phyloP scores from a whole-genome alignment of 2,329 filamentous ascomycete genomes.

The Colletotrichum salicis region DNA sequence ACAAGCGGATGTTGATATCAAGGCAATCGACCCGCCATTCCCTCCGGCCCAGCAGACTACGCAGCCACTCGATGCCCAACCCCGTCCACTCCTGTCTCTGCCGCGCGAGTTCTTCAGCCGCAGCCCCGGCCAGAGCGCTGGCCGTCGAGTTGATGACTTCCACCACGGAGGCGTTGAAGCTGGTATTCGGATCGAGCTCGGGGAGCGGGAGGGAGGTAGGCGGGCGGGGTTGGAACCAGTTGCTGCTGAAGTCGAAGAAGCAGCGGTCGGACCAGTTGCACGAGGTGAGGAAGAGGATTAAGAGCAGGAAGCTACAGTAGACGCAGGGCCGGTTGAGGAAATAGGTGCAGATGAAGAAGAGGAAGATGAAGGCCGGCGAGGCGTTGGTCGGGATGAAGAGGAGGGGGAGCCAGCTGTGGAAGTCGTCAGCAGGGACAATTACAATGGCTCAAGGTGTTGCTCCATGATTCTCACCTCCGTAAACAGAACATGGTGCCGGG shows the following conservation, averaged over 20 bases:
- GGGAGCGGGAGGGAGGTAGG: constrained; percentile 46
- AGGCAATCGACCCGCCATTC: constrained; percentile 94
- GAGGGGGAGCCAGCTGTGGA: constrained; percentile 80
- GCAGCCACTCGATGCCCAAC: constrained; percentile 85
- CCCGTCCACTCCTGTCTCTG: constrained; percentile 76
- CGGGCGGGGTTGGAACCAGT: constrained; percentile 91
- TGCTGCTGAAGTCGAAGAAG: constrained; percentile 91
- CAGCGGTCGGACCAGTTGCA: constrained; percentile 90
- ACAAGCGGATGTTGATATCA: constrained; percentile 85
- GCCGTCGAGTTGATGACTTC: constrained; percentile 76
- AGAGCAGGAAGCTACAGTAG: constrained; percentile 95
- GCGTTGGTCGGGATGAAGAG: constrained; percentile 90
- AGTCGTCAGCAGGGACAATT: constrained; percentile 26
- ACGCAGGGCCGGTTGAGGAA: constrained; percentile 96
- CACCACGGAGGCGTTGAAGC: constrained; percentile 60
- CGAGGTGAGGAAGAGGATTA: constrained; percentile 92
- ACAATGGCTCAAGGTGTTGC: neutral
- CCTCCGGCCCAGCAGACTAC: constrained; percentile 80
- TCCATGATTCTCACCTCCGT: constrained; percentile 58
- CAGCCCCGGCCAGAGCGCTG: constrained; percentile 72
- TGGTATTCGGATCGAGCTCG: constrained; percentile 42
- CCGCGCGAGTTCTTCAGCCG: constrained; percentile 69
- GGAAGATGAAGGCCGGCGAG: constrained; percentile 85
- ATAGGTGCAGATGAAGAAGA: constrained; percentile 93
- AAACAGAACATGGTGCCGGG: constrained; percentile 67